Conservation (phyloP, 2,329 filamentous ascomycete species). For the Paecilomyces dactylethromorphus region DNA sequence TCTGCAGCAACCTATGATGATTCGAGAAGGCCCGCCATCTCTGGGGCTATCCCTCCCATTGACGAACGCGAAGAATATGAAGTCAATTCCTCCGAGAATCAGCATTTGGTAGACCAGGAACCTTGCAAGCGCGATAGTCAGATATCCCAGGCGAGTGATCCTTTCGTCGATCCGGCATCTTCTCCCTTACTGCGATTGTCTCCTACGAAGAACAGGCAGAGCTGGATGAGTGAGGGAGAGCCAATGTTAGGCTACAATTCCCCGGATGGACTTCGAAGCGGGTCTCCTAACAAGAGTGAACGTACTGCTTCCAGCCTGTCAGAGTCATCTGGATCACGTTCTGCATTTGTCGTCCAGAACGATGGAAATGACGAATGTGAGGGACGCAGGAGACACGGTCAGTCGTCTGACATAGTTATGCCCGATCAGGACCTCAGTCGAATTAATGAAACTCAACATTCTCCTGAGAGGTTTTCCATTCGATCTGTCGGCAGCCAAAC, state of each 20-base stretch:
- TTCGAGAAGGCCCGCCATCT: constrained; percentile 41
- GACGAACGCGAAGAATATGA: constrained; percentile 58
- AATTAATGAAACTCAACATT: constrained; percentile 8
- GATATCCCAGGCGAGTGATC: constrained; percentile 14
- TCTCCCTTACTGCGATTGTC: constrained; percentile 10
- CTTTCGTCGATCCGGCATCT: constrained; percentile 18
- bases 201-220: constrained; percentile 1
- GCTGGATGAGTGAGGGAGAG: constrained; percentile 7
- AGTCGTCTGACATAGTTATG: background rate
- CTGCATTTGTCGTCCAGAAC: constrained; percentile 13
- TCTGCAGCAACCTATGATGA: constrained; percentile 43
- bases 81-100: constrained; percentile 14
- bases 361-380: background rate
- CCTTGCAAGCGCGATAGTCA: constrained; percentile 8
- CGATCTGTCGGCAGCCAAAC: constrained; percentile 15
- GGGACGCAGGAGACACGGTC: background rate
- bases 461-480: constrained; percentile 15
- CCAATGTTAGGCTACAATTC: constrained; percentile 12
- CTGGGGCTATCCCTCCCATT: constrained; percentile 56
- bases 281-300: constrained; percentile 47
- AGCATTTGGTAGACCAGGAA: constrained; percentile 8
- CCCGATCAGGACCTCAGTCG: background rate
- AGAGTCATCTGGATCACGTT: constrained; percentile 43
- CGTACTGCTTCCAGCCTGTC: constrained; percentile 52
- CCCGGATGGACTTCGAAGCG: constrained; percentile 22